These are phyloP conservation scores for Pythium oligandrum DNA, from an alignment of 352 stramenopile genomes.

Conservation along the genomic window DNA sequence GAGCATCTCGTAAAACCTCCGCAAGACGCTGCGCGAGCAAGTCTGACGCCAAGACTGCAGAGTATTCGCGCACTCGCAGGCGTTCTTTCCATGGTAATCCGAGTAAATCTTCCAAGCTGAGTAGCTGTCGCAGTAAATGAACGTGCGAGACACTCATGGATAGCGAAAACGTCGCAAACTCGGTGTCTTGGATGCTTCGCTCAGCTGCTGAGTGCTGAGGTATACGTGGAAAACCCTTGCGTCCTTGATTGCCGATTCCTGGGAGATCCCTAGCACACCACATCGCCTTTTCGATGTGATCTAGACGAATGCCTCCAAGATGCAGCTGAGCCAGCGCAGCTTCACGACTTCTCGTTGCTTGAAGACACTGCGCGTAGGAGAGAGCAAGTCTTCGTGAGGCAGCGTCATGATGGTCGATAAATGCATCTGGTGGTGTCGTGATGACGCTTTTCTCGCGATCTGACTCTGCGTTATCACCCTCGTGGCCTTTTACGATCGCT, in stretches of 20 bases:
- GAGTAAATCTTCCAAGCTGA: constrained; percentile 54
- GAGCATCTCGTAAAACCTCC: constrained; percentile 35
- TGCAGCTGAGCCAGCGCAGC: constrained; percentile 12
- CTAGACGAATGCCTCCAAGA: constrained; percentile 26
- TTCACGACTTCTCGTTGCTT: too few species aligned
- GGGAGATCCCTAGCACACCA: constrained; percentile 55
- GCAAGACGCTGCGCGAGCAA: constrained; percentile 63
- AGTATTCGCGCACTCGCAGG: constrained; percentile 35
- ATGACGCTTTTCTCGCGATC: neutral
- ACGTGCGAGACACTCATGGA: constrained; percentile 24
- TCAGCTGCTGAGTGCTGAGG: constrained; percentile 29
- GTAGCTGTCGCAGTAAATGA: constrained; percentile 53
- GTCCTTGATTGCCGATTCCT: constrained; percentile 59
- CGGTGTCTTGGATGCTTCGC: constrained; percentile 52
- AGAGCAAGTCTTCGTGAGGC: constrained; percentile 1
- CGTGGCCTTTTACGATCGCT: constrained; percentile 18
- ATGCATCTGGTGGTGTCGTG: neutral
- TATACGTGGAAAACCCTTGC: constrained; percentile 47
- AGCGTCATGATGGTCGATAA: constrained; percentile 1
- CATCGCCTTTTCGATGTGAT: constrained; percentile 48
- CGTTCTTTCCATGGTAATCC: constrained; percentile 43
- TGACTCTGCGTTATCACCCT: neutral
- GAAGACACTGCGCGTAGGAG: neutral
- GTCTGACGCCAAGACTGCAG: constrained; percentile 27
- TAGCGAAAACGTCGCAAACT: constrained; percentile 36